phyloP scores from a whole-genome alignment of 2,329 filamentous ascomycete genomes.

The Pseudopithomyces maydicus region DNA sequence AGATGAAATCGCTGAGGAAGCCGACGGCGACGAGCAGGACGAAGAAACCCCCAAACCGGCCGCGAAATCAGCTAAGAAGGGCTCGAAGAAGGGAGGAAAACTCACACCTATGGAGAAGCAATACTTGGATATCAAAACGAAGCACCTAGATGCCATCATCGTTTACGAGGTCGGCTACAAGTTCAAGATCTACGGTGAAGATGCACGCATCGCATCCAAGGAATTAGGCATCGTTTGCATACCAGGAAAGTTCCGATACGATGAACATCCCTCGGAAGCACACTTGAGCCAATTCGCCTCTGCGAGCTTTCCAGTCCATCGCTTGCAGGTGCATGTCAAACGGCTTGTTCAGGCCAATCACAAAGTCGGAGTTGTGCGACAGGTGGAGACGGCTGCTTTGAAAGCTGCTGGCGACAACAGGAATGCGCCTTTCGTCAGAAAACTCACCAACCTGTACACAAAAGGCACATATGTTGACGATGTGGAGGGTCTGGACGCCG shows the following conservation, averaged over 20 bases:
- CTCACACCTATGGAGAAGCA: conserved; percentile 95
- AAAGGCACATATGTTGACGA: conserved; percentile 98
- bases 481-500: conserved; percentile 72
- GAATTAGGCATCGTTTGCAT: conserved; percentile 96
- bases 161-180: conserved; percentile 98
- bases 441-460: conserved; percentile 95
- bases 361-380: conserved; percentile 93
- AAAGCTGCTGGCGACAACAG: conserved; percentile 96
- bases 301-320: conserved; percentile 91
- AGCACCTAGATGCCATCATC: conserved; percentile 86
- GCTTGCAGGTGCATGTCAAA: conserved; percentile 91
- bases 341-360: conserved; percentile 88
- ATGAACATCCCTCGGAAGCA: conserved; percentile 83
- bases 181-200: conserved; percentile 95
- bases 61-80: conserved; percentile 54
- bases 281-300: conserved; percentile 92
- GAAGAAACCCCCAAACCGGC: conserved; percentile 57
- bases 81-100: conserved; percentile 75
- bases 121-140: conserved; percentile 89
- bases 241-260: conserved; percentile 90
- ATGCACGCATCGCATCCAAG: conserved; percentile 86
- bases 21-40: conserved; percentile 60
- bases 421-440: conserved; percentile 88
- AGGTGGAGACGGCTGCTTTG: conserved; percentile 91
- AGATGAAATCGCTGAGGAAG: conserved; percentile 52